A percentile compares a stretch with the other conserved stretches of the same genome.
Evolutionary conservation across 75 land plant species (phyloP).

Genomic region (Chamaecyparis obtusa): DNA sequence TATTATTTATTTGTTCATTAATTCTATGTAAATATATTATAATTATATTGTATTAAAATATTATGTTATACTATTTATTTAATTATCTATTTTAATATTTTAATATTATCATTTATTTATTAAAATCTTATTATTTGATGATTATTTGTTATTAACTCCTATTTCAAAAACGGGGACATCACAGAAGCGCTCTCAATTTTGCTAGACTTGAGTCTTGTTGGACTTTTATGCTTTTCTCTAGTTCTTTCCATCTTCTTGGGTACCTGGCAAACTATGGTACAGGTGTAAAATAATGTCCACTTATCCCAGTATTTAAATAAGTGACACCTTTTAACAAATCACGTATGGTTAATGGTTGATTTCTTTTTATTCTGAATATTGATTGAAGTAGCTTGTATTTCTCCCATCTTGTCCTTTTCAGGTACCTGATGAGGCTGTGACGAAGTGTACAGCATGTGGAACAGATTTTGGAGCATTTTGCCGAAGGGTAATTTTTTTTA

Average conservation of each 20-base stretch:
- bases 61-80: no score
- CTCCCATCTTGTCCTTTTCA: constrained; percentile 12
- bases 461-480: constrained; percentile 76
- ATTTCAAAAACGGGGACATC: no score
- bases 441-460: constrained; percentile 82
- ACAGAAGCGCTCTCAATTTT: no score
- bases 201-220: not conserved
- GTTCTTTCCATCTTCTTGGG: not conserved
- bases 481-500: constrained; percentile 51
- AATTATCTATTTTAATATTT: no score
- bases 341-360: not conserved
- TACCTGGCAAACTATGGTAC: not conserved
- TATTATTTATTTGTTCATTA: no score
- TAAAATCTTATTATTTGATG: no score
- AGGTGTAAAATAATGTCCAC: not conserved
- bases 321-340: not conserved
- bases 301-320: not conserved
- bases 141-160: no score
- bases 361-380: not conserved
- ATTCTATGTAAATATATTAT: no score
- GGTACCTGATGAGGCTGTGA: constrained; percentile 96
- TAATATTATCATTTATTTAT: no score
- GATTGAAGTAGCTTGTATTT: not conserved
- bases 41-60: no score
- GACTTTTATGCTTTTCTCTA: not conserved